Evolutionary conservation across 345 rosid genomes (phyloP).

Genomic region (Eucalyptus coolabah): DNA sequence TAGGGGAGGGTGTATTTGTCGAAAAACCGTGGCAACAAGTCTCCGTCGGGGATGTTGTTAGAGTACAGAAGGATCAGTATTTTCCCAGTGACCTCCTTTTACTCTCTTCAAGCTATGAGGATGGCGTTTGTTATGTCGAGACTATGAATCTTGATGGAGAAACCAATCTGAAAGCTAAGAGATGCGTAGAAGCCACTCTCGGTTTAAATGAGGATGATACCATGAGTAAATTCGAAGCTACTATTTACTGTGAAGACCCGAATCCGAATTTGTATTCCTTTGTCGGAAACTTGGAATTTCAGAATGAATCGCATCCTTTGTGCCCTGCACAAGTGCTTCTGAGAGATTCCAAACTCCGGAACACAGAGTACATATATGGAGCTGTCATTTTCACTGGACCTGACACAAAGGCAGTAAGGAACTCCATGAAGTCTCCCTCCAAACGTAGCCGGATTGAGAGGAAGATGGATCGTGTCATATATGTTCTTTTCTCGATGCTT

Average conservation of each 20-base stretch:
- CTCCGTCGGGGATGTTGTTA: slow-evolving; percentile 55
- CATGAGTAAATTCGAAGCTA: slow-evolving; percentile 26
- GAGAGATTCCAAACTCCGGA: slow-evolving; percentile 70
- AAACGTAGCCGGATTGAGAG: slow-evolving; percentile 58
- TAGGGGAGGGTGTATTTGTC: slow-evolving; percentile 32
- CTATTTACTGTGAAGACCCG: slow-evolving; percentile 54
- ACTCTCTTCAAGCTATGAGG: slow-evolving; percentile 63
- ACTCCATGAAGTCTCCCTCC: slow-evolving; percentile 61
- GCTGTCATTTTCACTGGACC: slow-evolving; percentile 60
- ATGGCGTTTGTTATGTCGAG: slow-evolving; percentile 77
- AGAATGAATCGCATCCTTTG: slow-evolving; percentile 31
- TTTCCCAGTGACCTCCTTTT: slow-evolving; percentile 62
- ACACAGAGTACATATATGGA: slow-evolving; percentile 55
- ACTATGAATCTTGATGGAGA: slow-evolving; percentile 86
- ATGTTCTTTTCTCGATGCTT: slow-evolving; percentile 48
- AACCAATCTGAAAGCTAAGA: slow-evolving; percentile 60
- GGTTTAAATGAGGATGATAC: slow-evolving; percentile 28
- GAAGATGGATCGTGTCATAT: slow-evolving; percentile 62
- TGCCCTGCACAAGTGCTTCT: slow-evolving; percentile 47
- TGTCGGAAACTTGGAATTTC: slow-evolving; percentile 53
- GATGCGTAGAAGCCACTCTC: slow-evolving; percentile 47
- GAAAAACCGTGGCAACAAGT: slow-evolving; percentile 39
- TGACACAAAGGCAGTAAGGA: slow-evolving; percentile 51
- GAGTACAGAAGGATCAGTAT: slow-evolving; percentile 46
- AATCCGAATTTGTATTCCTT: slow-evolving; percentile 64